These are phyloP conservation scores for Protoeuglena noctilucae DNA, from an alignment of 139 green algal genomes.

Conservation along the genomic window DNA sequence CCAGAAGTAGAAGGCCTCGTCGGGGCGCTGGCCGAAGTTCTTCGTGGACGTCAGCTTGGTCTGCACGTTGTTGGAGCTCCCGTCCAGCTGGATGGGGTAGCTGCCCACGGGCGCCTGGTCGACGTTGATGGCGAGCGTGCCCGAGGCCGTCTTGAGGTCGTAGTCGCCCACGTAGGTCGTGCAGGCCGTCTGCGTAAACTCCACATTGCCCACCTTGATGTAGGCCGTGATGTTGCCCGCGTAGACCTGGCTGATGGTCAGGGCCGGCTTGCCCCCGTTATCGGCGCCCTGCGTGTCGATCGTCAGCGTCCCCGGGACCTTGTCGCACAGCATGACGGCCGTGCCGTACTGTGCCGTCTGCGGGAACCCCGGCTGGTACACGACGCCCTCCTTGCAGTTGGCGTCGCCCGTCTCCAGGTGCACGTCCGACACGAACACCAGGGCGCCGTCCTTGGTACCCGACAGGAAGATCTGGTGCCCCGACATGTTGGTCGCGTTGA, in stretches of 20 bases:
- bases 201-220: neutral
- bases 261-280: constrained; percentile 6
- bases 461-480: neutral
- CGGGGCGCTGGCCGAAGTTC: no score
- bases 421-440: constrained; percentile 1
- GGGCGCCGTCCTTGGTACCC: neutral
- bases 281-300: constrained; percentile 8
- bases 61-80: no score
- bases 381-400: constrained; percentile 2
- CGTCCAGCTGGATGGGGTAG: no score
- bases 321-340: constrained; percentile 4
- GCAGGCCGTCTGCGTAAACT: neutral
- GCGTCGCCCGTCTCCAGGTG: neutral
- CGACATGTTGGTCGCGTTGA: constrained; percentile 1
- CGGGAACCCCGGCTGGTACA: neutral
- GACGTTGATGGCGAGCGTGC: neutral
- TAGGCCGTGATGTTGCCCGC: constrained; percentile 2
- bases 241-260: constrained; percentile 3
- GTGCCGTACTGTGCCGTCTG: neutral
- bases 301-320: constrained; percentile 1
- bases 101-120: no score
- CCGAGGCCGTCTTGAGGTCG: neutral
- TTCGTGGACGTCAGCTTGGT: no score
- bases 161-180: neutral
- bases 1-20: no score